Conservation (phyloP, 441 rosid species). For the Euphorbia celastroides region DNA sequence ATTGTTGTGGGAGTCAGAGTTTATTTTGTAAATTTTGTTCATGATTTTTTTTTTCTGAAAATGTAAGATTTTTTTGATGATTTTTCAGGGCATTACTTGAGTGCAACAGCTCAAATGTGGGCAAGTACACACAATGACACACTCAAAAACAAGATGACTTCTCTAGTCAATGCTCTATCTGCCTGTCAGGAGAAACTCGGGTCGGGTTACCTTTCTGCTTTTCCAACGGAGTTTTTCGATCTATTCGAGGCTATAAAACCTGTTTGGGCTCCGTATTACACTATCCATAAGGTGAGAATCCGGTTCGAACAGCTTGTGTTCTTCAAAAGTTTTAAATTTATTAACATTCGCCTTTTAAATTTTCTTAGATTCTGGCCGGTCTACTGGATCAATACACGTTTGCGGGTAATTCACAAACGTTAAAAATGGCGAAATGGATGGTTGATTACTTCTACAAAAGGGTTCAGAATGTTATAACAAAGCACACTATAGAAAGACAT, state of each 20-base stretch:
- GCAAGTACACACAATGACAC: conserved; percentile 74
- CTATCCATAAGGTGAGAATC: conserved; percentile 76
- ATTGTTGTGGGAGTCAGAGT: no score
- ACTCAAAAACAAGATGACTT: conserved; percentile 64
- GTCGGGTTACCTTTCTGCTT: conserved; percentile 87
- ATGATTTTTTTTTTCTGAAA: no score
- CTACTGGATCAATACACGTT: conserved; percentile 46
- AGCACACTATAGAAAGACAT: conserved; percentile 38
- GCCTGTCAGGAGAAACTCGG: conserved; percentile 70
- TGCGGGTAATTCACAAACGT: conserved; percentile 41
- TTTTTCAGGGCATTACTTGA: conserved; percentile 83
- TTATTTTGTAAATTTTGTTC: no score
- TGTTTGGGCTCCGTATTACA: conserved; percentile 98
- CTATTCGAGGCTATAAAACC: conserved; percentile 73
- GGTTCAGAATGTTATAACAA: conserved; percentile 39
- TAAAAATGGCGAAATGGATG: conserved; percentile 48
- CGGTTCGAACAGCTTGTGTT: not conserved
- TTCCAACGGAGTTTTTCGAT: conserved; percentile 76
- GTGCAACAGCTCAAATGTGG: conserved; percentile 97
- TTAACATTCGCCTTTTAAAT: conserved; percentile 8
- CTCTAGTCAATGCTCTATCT: conserved; percentile 60
- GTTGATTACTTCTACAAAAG: conserved; percentile 50
- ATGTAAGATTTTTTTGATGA: not conserved
- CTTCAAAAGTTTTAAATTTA: not conserved
- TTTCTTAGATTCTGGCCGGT: conserved; percentile 50